phyloP scores from a whole-genome alignment of 2,329 filamentous ascomycete genomes.

The Sporothrix phasma region DNA sequence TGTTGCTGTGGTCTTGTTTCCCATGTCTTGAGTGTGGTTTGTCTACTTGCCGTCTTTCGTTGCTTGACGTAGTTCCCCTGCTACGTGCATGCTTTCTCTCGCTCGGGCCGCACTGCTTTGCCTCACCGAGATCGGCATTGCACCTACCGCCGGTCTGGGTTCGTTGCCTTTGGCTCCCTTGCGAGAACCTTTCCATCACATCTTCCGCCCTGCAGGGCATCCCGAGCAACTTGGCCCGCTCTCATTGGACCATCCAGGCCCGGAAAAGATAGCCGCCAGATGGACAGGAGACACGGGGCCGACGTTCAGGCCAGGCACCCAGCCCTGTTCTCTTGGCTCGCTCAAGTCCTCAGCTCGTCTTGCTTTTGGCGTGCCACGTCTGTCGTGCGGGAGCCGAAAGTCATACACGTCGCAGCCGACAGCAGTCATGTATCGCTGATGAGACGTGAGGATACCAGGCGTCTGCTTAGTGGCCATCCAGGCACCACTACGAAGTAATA shows the following conservation, averaged over 20 bases:
- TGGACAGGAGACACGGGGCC: no score
- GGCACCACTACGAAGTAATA: no score
- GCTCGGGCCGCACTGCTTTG: neutral
- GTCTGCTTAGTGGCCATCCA: no score
- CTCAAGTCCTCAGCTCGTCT: no score
- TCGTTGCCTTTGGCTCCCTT: no score
- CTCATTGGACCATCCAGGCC: neutral
- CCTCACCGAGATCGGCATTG: neutral
- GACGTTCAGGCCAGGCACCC: neutral
- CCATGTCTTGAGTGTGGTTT: neutral
- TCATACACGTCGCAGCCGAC: no score
- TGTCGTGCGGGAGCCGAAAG: no score
- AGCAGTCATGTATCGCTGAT: no score
- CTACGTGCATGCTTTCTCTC: neutral
- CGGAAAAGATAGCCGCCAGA: neutral
- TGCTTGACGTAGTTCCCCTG: no score
- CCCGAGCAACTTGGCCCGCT: neutral
- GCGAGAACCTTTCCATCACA: neutral
- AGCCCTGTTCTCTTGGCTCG: neutral
- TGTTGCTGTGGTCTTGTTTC: neutral
- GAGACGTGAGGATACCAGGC: no score
- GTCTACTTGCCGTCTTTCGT: neutral
- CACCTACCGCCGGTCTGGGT: no score
- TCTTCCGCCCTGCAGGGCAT: neutral
- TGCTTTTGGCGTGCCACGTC: no score